Percentiles rank a stretch among this genome's conserved stretches.
Conservation (phyloP, 495 filamentous ascomycete species). For the Aspergillus nanangensis region DNA sequence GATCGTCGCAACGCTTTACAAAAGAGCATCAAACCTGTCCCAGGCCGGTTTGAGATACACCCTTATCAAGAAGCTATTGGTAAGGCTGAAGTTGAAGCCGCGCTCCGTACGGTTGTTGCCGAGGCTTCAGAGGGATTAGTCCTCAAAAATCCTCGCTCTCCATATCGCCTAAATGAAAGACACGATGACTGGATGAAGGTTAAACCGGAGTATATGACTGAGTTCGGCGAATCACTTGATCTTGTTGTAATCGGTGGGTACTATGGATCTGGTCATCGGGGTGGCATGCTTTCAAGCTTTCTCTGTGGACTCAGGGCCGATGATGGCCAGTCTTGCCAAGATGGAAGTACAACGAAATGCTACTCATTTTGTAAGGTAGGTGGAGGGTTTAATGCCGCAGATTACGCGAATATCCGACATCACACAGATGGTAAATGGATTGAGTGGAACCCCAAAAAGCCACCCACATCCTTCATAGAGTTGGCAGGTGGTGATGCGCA, state of each 20-base stretch:
- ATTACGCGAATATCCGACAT: constrained; percentile 78
- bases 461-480: constrained; percentile 76
- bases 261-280: constrained; percentile 81
- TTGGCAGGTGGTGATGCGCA: constrained; percentile 73
- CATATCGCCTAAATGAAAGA: constrained; percentile 83
- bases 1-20: constrained; percentile 77
- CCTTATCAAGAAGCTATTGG: constrained; percentile 62
- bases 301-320: constrained; percentile 80
- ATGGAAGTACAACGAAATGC: constrained; percentile 64
- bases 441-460: constrained; percentile 74
- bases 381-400: constrained; percentile 80
- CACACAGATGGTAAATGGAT: constrained; percentile 89
- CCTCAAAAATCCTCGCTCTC: constrained; percentile 85
- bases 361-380: constrained; percentile 96
- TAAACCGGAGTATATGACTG: constrained; percentile 97
- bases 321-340: constrained; percentile 50
- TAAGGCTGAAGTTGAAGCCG: constrained; percentile 68
- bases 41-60: constrained; percentile 80
- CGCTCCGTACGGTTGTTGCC: constrained; percentile 76
- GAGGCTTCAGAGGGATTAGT: constrained; percentile 90
- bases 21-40: constrained; percentile 57
- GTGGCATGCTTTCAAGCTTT: constrained; percentile 79
- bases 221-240: constrained; percentile 92
- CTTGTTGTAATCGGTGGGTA: constrained; percentile 88
- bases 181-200: constrained; percentile 99